A percentile compares a stretch with the other conserved stretches of the same genome.
Conservation (phyloP, 208 protist species). For the Phytomonas sp. region DNA sequence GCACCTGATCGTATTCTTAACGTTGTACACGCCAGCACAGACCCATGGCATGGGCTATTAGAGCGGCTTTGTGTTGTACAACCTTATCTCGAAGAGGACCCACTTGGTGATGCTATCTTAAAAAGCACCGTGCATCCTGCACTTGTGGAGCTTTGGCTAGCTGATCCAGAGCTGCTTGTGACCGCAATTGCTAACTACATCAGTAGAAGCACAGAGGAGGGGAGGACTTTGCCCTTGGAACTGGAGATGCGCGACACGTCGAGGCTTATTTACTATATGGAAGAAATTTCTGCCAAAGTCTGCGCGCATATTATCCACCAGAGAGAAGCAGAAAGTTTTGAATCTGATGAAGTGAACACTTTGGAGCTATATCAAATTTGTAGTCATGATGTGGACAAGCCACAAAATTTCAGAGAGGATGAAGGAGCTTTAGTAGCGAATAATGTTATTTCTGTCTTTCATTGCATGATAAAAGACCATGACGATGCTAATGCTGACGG, state of each 20-base stretch:
- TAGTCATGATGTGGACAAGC: neutral
- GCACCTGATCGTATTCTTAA: constrained; percentile 14
- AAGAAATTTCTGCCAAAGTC: neutral
- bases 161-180: neutral
- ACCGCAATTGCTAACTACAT: neutral
- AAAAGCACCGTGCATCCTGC: constrained; percentile 2
- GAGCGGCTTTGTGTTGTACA: constrained; percentile 15
- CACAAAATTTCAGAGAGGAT: neutral
- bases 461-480: neutral
- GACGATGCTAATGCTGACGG: neutral
- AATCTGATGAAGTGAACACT: neutral
- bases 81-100: constrained; percentile 20
- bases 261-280: neutral
- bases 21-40: constrained; percentile 21
- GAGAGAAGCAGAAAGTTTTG: neutral
- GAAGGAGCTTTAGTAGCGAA: neutral
- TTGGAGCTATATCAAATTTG: neutral
- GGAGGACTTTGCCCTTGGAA: neutral
- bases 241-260: neutral
- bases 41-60: constrained; percentile 19
- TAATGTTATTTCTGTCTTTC: neutral
- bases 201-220: neutral
- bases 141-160: neutral
- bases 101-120: constrained; percentile 10
- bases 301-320: neutral